Conservation (phyloP, 1,139 yeast species). For the Kodamaea arcana region DNA sequence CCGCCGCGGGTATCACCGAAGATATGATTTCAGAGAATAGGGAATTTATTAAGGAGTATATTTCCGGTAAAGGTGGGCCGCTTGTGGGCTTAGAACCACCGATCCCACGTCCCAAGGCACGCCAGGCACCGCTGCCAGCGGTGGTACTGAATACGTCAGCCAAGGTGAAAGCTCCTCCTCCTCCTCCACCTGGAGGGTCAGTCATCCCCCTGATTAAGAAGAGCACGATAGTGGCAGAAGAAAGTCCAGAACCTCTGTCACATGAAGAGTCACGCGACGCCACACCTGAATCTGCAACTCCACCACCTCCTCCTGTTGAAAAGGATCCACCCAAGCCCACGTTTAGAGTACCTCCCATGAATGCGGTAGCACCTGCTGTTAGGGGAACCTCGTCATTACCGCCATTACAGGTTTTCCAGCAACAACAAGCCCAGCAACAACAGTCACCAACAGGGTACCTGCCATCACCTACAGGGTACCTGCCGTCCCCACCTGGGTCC, state of each 20-base stretch:
- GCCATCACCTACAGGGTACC: no score
- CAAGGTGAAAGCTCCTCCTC: conserved; percentile 42
- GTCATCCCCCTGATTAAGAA: conserved; percentile 2
- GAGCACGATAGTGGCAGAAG: not conserved
- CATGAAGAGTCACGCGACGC: conserved; percentile 2
- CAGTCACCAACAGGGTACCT: conserved; percentile 15
- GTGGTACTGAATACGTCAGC: conserved; percentile 10
- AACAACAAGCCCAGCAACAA: conserved; percentile 3
- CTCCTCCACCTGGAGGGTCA: conserved; percentile 35
- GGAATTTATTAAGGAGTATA: conserved; percentile 75
- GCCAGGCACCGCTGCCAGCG: conserved; percentile 7
- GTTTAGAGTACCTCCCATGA: conserved; percentile 29
- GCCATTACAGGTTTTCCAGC: not conserved
- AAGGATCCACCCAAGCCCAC: conserved; percentile 9
- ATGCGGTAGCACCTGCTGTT: conserved; percentile 20
- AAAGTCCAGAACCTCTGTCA: conserved; percentile 6
- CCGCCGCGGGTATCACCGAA: conserved; percentile 75
- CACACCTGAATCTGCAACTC: conserved; percentile 7
- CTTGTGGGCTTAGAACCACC: conserved; percentile 85
- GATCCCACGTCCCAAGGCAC: conserved; percentile 53
- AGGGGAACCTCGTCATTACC: conserved; percentile 7
- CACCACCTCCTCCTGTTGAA: conserved; percentile 11
- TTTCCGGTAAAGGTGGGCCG: conserved; percentile 76
- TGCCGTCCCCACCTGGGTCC: conserved; percentile 14
- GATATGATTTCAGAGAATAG: conserved; percentile 88